These are phyloP conservation scores for Debaryomyces coudertii DNA, from an alignment of 1,139 yeast genomes.

Conservation along the genomic window DNA sequence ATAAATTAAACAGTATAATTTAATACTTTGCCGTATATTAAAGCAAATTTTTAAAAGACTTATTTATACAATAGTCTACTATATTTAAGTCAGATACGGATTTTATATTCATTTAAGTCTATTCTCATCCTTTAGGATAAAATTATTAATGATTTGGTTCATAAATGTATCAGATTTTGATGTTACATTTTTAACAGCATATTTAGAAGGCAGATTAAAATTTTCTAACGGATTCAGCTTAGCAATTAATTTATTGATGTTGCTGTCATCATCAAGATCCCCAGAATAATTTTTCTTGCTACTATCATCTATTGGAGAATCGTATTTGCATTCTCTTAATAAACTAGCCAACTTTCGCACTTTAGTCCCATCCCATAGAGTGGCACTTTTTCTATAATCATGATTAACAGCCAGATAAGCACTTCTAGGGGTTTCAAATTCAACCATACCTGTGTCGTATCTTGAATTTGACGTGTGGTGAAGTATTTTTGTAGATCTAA, in stretches of 20 bases:
- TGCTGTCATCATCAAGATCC: background rate
- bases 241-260: background rate
- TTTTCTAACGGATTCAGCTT: background rate
- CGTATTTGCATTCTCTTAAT: constrained; percentile 35
- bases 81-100: constrained; percentile 40
- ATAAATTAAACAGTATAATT: background rate
- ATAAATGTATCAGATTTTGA: constrained; percentile 1
- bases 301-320: background rate
- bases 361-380: constrained; percentile 50
- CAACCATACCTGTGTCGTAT: constrained; percentile 45
- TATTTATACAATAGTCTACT: constrained; percentile 12
- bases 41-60: constrained; percentile 26
- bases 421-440: constrained; percentile 26
- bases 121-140: constrained; percentile 1
- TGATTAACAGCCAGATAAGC: constrained; percentile 41
- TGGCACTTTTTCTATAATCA: constrained; percentile 44
- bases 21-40: constrained; percentile 25
- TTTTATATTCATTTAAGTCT: constrained; percentile 24
- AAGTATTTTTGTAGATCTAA: constrained; percentile 23
- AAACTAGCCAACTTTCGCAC: constrained; percentile 53
- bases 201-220: constrained; percentile 1
- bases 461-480: constrained; percentile 22
- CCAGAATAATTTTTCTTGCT: background rate
- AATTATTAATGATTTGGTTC: constrained; percentile 5
- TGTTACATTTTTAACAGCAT: background rate